Evolutionary conservation across 2,329 filamentous ascomycete genomes (phyloP).

Genomic region (Neoscytalidium dimidiatum): DNA sequence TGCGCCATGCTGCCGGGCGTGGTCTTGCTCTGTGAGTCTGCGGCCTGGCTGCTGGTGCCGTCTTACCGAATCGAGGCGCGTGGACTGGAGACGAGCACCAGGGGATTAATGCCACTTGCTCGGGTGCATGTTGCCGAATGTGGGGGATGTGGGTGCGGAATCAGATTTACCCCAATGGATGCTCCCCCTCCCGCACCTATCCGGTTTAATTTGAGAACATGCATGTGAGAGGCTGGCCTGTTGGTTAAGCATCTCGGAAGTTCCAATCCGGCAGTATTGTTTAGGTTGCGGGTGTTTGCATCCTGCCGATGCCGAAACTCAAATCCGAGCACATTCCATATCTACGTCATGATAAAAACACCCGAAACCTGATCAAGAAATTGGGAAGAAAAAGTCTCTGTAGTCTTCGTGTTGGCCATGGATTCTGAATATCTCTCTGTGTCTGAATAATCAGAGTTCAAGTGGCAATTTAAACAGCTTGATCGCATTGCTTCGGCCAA

Average conservation of each 20-base stretch:
- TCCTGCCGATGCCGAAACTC: not conserved
- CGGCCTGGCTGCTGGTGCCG: not conserved
- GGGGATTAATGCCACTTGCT: not conserved
- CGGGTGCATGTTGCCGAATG: constrained; percentile 1
- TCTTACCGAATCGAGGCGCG: not conserved
- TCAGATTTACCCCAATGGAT: not conserved
- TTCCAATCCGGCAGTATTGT: not conserved
- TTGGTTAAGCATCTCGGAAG: not conserved
- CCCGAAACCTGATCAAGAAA: too few relatives aligned
- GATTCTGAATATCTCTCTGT: too few relatives aligned
- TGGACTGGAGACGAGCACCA: too few relatives aligned
- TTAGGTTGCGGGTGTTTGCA: not conserved
- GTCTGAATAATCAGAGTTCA: not conserved
- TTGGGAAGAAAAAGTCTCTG: too few relatives aligned
- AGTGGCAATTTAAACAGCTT: constrained; percentile 39
- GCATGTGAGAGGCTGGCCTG: not conserved
- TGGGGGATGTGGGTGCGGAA: not conserved
- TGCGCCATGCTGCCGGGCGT: not conserved
- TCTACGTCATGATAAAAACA: too few relatives aligned
- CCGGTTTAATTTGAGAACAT: too few relatives aligned
- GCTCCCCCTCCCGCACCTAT: not conserved
- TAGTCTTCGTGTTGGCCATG: too few relatives aligned
- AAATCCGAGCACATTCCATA: not conserved
- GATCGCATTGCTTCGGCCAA: constrained; percentile 51
- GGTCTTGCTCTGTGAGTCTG: not conserved